These are phyloP conservation scores for Skeletonema marinoi DNA, from an alignment of 108 stramenopile species.

Conservation along the genomic window DNA sequence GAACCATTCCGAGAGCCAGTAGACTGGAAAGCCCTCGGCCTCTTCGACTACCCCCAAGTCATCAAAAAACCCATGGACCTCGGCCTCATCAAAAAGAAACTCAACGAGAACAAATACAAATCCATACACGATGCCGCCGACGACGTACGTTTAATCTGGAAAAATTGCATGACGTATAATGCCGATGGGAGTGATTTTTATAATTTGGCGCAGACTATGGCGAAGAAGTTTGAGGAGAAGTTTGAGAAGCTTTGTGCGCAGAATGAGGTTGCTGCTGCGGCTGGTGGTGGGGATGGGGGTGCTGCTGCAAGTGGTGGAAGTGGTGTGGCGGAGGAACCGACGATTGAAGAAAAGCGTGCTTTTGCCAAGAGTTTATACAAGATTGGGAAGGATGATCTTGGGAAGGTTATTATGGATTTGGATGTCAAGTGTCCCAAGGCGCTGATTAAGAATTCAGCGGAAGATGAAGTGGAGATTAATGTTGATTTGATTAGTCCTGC, in stretches of 20 bases:
- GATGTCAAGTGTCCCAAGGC: slow-evolving; percentile 90
- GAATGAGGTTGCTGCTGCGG: slow-evolving; percentile 21
- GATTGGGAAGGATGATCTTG: slow-evolving; percentile 89
- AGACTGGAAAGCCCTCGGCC: slow-evolving; percentile 92
- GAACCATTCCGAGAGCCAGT: slow-evolving; percentile 96
- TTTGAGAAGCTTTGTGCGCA: slow-evolving; percentile 53
- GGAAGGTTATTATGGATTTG: slow-evolving; percentile 85
- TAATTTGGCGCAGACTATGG: slow-evolving; percentile 67
- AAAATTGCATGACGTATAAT: slow-evolving; percentile 96
- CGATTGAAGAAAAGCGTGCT: slow-evolving; percentile 80
- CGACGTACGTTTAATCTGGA: slow-evolving; percentile 95
- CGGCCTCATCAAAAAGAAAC: slow-evolving; percentile 85
- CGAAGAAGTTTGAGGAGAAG: slow-evolving; percentile 85
- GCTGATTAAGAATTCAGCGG: slow-evolving; percentile 76
- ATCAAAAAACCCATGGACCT: slow-evolving; percentile 97
- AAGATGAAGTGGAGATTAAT: slow-evolving; percentile 95
- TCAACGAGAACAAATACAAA: slow-evolving; percentile 78
- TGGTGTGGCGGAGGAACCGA: slow-evolving; percentile 43
- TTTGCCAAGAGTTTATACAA: slow-evolving; percentile 89
- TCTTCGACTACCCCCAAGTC: slow-evolving; percentile 92
- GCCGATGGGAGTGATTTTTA: slow-evolving; percentile 90
- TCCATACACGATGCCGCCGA: slow-evolving; percentile 77
- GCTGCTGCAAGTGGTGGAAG: background rate
- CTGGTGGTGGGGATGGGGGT: background rate
- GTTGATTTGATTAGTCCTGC: slow-evolving; percentile 85